Percentiles rank a stretch among this genome's conserved stretches.
These are phyloP conservation scores for Saturnispora quitensis DNA, from an alignment of 805 yeast genomes.

Conservation along the genomic window DNA sequence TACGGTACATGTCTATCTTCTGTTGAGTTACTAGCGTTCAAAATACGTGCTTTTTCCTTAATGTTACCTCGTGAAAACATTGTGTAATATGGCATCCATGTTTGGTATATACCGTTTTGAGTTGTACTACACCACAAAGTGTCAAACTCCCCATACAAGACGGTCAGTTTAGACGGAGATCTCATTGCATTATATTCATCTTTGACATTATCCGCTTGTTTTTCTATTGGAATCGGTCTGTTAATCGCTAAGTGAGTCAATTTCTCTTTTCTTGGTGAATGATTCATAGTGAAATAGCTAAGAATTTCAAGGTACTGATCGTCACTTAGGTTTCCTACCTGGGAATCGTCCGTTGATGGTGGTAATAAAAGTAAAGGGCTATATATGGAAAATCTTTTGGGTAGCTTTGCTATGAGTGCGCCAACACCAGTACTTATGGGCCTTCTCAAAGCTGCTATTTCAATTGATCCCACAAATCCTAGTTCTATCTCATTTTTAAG, in stretches of 20 bases:
- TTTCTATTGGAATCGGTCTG: slow-evolving; percentile 44
- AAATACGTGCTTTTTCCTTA: slow-evolving; percentile 64
- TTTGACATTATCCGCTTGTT: slow-evolving; percentile 3
- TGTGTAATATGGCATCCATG: slow-evolving; percentile 79
- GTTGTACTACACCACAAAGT: slow-evolving; percentile 65
- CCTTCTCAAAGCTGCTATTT: too few species aligned
- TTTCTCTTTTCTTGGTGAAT: slow-evolving; percentile 6
- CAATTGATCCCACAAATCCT: not conserved
- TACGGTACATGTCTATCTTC: slow-evolving; percentile 3
- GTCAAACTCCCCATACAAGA: slow-evolving; percentile 63
- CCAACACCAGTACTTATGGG: not conserved
- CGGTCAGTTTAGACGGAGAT: slow-evolving; percentile 51
- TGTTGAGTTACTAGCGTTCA: slow-evolving; percentile 25
- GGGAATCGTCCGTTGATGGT: slow-evolving; percentile 36
- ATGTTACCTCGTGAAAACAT: slow-evolving; percentile 87
- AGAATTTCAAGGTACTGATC: not conserved
- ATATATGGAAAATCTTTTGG: slow-evolving; percentile 53
- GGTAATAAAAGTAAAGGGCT: slow-evolving; percentile 59
- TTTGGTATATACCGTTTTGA: slow-evolving; percentile 70
- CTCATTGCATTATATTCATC: slow-evolving; percentile 29
- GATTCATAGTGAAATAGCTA: not conserved
- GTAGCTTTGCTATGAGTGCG: slow-evolving; percentile 21
- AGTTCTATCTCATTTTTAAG: not conserved
- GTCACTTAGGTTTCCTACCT: slow-evolving; percentile 1
- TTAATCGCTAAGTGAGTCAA: slow-evolving; percentile 60